A percentile compares a stretch with the other conserved stretches of the same genome.
phyloP scores from a whole-genome alignment of 2,329 filamentous ascomycete genomes.

The Alternaria sp. region DNA sequence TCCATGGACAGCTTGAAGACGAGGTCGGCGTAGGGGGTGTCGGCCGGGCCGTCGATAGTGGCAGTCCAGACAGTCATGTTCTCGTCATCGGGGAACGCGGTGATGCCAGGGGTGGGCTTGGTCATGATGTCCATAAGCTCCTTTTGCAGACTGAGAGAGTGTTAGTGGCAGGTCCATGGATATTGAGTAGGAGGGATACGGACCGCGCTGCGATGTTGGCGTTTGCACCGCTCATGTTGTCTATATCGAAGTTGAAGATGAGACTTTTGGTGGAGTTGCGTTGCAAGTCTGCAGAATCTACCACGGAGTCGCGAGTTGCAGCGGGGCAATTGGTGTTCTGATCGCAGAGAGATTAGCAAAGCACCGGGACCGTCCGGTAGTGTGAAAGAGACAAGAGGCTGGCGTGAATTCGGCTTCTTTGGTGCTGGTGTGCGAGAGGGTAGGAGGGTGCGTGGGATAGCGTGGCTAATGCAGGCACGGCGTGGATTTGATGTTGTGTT shows the following conservation, averaged over 20 bases:
- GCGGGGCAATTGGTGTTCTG: neutral
- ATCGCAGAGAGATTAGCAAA: neutral
- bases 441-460: neutral
- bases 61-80: constrained; percentile 88
- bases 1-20: constrained; percentile 90
- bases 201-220: constrained; percentile 58
- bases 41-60: constrained; percentile 88
- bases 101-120: constrained; percentile 88
- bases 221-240: constrained; percentile 44
- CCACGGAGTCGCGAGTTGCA: neutral
- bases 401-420: neutral
- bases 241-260: neutral
- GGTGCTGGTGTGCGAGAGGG: neutral
- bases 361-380: neutral
- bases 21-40: constrained; percentile 87
- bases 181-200: neutral
- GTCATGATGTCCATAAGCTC: constrained; percentile 99
- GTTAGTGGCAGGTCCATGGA: constrained; percentile 12
- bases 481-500: constrained; percentile 22
- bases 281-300: neutral
- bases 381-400: neutral
- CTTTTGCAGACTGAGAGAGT: constrained; percentile 76
- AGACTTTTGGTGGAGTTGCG: neutral
- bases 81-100: constrained; percentile 91
- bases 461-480: neutral